phyloP scores from a whole-genome alignment of 2,329 filamentous ascomycete genomes.

The Acrocalymma vagum region DNA sequence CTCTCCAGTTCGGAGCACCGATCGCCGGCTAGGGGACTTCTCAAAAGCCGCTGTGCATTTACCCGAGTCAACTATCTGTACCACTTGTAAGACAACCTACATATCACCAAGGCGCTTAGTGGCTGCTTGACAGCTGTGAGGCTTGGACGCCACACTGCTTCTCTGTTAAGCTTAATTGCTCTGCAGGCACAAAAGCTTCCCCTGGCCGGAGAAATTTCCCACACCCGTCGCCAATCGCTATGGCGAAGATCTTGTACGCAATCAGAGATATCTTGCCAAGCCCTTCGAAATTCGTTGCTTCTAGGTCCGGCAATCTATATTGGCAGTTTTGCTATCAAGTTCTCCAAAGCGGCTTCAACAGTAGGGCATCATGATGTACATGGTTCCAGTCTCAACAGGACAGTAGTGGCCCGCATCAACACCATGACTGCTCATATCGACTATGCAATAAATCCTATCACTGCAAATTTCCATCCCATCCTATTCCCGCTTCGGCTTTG shows the following conservation, averaged over 20 bases:
- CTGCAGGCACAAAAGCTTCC: constrained; percentile 8
- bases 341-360: not conserved
- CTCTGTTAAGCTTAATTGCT: constrained; percentile 23
- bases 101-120: not conserved
- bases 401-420: constrained; percentile 6
- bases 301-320: constrained; percentile 9
- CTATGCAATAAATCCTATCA: constrained; percentile 4
- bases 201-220: constrained; percentile 23
- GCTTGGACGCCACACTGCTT: constrained; percentile 16
- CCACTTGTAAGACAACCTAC: constrained; percentile 6
- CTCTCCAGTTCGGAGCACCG: constrained; percentile 15
- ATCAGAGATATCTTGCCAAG: constrained; percentile 6
- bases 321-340: constrained; percentile 4
- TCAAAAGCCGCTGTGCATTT: constrained; percentile 14
- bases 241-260: constrained; percentile 18
- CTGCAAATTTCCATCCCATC: constrained; percentile 1
- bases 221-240: constrained; percentile 3
- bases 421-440: not conserved
- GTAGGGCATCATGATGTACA: not conserved
- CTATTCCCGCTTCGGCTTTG: constrained; percentile 9
- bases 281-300: constrained; percentile 6
- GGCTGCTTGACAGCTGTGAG: constrained; percentile 8
- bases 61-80: constrained; percentile 9
- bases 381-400: constrained; percentile 8
- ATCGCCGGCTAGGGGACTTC: constrained; percentile 12